These are phyloP conservation scores for Aspergillus quadricinctus DNA, from an alignment of 2,329 filamentous ascomycete species.

Conservation along the genomic window DNA sequence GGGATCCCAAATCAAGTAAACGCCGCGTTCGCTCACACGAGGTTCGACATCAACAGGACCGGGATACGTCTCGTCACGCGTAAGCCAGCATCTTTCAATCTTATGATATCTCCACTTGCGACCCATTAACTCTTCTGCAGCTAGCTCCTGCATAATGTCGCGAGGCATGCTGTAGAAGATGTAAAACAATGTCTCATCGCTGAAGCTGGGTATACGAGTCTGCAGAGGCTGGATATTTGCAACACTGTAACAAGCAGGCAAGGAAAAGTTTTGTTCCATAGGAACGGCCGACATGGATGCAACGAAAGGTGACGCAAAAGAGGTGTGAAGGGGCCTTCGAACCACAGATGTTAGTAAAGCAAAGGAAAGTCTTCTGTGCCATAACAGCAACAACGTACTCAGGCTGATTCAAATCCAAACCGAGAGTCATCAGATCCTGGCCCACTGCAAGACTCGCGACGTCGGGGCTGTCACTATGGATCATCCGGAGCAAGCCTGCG, in stretches of 20 bases:
- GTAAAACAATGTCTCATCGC: constrained; percentile 63
- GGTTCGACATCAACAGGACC: constrained; percentile 46
- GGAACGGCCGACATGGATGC: constrained; percentile 53
- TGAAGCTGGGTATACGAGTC: constrained; percentile 55
- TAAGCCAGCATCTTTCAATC: constrained; percentile 49
- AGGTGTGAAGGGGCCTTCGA: constrained; percentile 56
- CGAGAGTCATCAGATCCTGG: constrained; percentile 60
- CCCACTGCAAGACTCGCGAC: constrained; percentile 55
- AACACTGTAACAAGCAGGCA: constrained; percentile 62
- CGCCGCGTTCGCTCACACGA: constrained; percentile 47
- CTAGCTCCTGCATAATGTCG: constrained; percentile 62
- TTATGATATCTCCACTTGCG: constrained; percentile 52
- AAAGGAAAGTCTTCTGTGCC: not conserved
- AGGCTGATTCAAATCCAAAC: constrained; percentile 59
- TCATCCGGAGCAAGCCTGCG: constrained; percentile 55
- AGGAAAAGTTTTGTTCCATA: constrained; percentile 59
- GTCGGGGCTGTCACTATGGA: constrained; percentile 51
- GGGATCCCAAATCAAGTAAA: constrained; percentile 49
- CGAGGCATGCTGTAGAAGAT: constrained; percentile 66
- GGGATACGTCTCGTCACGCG: constrained; percentile 45
- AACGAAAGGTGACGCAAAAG: constrained; percentile 61
- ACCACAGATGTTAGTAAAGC: constrained; percentile 9
- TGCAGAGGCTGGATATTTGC: constrained; percentile 61
- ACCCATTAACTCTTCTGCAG: constrained; percentile 57
- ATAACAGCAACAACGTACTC: constrained; percentile 43